A percentile compares a stretch with the other conserved stretches of the same genome.
Evolutionary conservation across 176 grass and related monocot species (phyloP).

Genomic region (Themeda triandra): DNA sequence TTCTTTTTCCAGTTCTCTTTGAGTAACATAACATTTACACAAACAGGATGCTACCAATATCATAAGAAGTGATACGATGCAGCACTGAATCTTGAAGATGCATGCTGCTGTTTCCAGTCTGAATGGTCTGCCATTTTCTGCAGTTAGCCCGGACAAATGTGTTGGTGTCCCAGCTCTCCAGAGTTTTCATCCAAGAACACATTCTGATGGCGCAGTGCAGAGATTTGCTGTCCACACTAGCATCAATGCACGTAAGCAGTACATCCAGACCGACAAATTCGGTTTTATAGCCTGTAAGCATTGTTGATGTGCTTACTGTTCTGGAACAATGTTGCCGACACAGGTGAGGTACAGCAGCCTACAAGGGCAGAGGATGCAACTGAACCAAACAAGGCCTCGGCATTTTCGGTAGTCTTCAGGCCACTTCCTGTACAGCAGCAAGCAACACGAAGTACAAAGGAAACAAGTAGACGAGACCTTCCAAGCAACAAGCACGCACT

Average conservation of each 20-base stretch:
- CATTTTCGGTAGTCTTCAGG: neutral
- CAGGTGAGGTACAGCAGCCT: constrained; percentile 61
- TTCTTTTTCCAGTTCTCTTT: neutral
- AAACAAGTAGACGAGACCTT: neutral
- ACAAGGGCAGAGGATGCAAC: constrained; percentile 47
- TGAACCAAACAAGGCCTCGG: neutral
- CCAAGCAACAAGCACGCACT: neutral
- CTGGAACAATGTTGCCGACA: constrained; percentile 3
- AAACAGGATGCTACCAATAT: neutral
- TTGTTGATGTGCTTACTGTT: constrained; percentile 10
- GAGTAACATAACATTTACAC: neutral
- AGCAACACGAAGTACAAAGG: neutral
- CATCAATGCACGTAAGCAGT: constrained; percentile 62
- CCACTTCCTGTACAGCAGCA: neutral
- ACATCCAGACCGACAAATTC: neutral
- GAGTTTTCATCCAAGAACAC: constrained; percentile 42
- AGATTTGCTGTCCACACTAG: constrained; percentile 57
- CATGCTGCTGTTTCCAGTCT: neutral
- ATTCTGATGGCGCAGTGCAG: constrained; percentile 47
- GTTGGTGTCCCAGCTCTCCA: constrained; percentile 46
- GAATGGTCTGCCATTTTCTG: constrained; percentile 7
- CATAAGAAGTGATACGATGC: no score
- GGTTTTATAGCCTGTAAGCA: neutral
- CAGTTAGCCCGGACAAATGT: constrained; percentile 51
- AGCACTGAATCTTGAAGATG: neutral